Base-by-base conservation (phyloP, 345 rosid species). In the Citrus trifoliata region DNA sequence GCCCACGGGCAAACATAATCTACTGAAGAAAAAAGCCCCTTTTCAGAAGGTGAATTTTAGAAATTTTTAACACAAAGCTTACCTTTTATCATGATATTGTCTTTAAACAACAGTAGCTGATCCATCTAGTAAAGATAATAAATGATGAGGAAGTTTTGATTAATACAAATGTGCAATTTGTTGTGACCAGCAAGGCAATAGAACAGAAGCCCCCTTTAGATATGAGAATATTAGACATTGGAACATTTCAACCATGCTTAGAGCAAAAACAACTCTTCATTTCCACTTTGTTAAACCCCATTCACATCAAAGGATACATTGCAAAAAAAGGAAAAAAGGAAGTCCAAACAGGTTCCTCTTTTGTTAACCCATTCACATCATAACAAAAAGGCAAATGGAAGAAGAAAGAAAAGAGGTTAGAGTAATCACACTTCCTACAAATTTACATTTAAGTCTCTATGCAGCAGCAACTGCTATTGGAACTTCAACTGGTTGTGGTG, bases 351-450 rank as follows among this genome's bases (percentile, higher is more conserved):
- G 79, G 64, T 46, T 65, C 86, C 76, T 80, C 78, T 76, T 86
- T 86, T 61, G 84, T 76, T 84, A 71, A 78, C 48, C 77, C 73
- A 58, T 82, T 79, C 81, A 55, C 85, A 81, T 77, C 68, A 80
- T 24, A 55, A 60, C 35, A 22, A 51, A 10, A 67, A 56, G 76
- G 79, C 46, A 40, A 22, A 62, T 37, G 65, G 51, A 46, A 53
- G 65, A 59, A 66, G 24, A 59, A 58, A 69, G 40, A 74, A 58
- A 58, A 75, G 25, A 68, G 71, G 87, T 86, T 82, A 83, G 87
- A 73, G 76, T 82, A 77, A 74, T 80, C 85, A 78, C 85, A 85
- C 85, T 72, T 80, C 79, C 85, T 82, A 80, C 14, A 70, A 80
- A 80, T 87, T 82, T 88, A 82, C 88, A 85, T 40, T 16, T 30